Conservation (phyloP, 2,329 filamentous ascomycete species). For the Canariomyces notabilis region DNA sequence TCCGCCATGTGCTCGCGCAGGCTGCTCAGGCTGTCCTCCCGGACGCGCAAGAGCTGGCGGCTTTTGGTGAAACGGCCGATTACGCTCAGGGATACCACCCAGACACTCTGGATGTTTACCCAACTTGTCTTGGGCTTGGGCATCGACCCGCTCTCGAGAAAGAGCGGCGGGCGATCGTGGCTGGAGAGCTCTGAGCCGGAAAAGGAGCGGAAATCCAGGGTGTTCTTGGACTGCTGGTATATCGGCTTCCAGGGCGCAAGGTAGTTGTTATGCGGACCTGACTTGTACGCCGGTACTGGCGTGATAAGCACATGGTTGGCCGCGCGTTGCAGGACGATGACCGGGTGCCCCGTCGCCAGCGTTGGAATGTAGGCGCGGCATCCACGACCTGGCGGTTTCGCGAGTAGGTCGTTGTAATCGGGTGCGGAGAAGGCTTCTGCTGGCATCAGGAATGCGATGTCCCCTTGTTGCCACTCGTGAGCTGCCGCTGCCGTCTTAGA, state of each 20-base stretch:
- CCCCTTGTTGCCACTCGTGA: background rate
- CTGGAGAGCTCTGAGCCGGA: background rate
- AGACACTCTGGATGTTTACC: constrained; percentile 22
- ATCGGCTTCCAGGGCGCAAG: background rate
- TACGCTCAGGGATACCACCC: constrained; percentile 19
- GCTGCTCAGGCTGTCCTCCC: constrained; percentile 4
- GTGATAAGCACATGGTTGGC: constrained; percentile 6
- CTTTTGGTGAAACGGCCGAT: constrained; percentile 19
- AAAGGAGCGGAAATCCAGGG: constrained; percentile 6
- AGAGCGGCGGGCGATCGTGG: constrained; percentile 17
- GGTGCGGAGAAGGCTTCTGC: background rate
- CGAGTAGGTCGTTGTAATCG: background rate
- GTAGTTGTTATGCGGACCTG: background rate
- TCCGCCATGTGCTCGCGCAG: constrained; percentile 10
- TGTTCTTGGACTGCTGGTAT: background rate
- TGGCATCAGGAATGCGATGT: constrained; percentile 12
- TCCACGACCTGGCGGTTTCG: background rate
- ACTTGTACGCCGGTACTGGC: constrained; percentile 4
- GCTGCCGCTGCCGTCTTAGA: too few relatives aligned
- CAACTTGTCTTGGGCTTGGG: constrained; percentile 23
- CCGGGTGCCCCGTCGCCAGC: constrained; percentile 1
- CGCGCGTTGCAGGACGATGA: constrained; percentile 1
- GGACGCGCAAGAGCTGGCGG: background rate
- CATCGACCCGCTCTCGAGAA: constrained; percentile 23
- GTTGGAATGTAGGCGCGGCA: background rate